Evolutionary conservation across 139 green algal species (phyloP), one percentile per base, ranked within the genome.

Genomic region (Limnomonas spitsbergensis): DNA sequence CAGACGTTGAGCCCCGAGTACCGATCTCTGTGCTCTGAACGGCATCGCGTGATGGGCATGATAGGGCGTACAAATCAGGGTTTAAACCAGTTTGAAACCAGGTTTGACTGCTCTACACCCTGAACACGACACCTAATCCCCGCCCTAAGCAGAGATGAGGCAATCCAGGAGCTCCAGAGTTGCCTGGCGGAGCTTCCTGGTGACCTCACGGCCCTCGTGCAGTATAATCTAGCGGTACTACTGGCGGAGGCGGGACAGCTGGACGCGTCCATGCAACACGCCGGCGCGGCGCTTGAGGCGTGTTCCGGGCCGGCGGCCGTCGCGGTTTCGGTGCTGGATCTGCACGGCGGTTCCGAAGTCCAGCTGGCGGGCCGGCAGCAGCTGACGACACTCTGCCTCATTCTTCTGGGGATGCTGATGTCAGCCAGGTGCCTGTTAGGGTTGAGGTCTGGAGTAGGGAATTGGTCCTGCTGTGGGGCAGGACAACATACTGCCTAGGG

Each of bases 221-320:
- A 66, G 20, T 82, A 82, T 69, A 42, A n/a, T n/a, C 71, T 79
- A 31, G 69, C 78, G 39, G 29, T 82, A 40, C 56, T 82, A 71
- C 71, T 78, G 53, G 78, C 78, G 53, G 78, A 82, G 53, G 53
- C 68, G 24, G 42, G 42, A 27, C 42, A 69, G 9, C 26, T 53
- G 38, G 67, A 29, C 32, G 56, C 34, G 34, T 42, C 78, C 14
- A 26, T 66, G 54, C 52, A 37, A 7, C 29, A 7, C 26, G 70
- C 70, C 7, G 39, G 40, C 3, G 2, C 20, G 9, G 78, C 78
- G 27, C 73, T 73, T 38, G 14, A 69, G 71, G 35, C 35, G 2
- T 26, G 47, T 20, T 61, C 47, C 47, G 20, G 47, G 14, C 14
- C 47, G 14, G 20, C 47, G 14, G 14, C 47, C 20, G 47, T 61